Evolutionary conservation across 495 filamentous ascomycete genomes (phyloP).

Genomic region (Xylaria grammica): DNA sequence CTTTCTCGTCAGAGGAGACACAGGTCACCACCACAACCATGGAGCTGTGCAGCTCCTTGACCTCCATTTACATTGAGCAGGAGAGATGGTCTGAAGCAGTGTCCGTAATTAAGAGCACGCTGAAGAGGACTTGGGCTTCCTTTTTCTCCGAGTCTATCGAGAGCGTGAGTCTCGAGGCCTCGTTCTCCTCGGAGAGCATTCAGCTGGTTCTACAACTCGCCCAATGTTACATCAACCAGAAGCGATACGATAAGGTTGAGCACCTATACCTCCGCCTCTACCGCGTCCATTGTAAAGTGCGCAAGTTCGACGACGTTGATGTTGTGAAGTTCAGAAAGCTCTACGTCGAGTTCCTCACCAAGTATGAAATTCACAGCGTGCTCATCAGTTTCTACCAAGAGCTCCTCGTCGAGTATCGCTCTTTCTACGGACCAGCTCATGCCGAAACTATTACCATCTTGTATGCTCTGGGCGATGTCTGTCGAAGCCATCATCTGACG

Average conservation of each 20-base stretch:
- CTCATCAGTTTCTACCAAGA: slow-evolving; percentile 16
- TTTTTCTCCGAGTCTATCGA: slow-evolving; percentile 20
- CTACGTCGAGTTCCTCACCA: slow-evolving; percentile 11
- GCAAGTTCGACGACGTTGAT: slow-evolving; percentile 9
- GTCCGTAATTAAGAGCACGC: slow-evolving; percentile 12
- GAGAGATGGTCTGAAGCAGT: slow-evolving; percentile 18
- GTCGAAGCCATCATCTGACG: slow-evolving; percentile 16
- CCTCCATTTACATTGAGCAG: slow-evolving; percentile 12
- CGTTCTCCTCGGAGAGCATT: slow-evolving; percentile 13
- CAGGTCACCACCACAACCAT: slow-evolving; percentile 8
- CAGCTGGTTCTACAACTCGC: slow-evolving; percentile 11
- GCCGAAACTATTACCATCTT: slow-evolving; percentile 10
- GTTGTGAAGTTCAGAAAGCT: slow-evolving; percentile 14
- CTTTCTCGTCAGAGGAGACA: slow-evolving; percentile 12
- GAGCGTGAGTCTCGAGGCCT: neutral
- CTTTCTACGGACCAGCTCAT: slow-evolving; percentile 12
- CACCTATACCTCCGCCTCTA: slow-evolving; percentile 10
- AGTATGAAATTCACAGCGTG: slow-evolving; percentile 14
- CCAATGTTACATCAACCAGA: slow-evolving; percentile 17
- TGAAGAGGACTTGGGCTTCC: slow-evolving; percentile 15
- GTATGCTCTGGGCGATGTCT: slow-evolving; percentile 14
- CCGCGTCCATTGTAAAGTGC: slow-evolving; percentile 7
- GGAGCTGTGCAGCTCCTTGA: slow-evolving; percentile 13
- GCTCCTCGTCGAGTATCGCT: slow-evolving; percentile 16
- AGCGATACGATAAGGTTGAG: slow-evolving; percentile 14